Evolutionary conservation across 202 grass and related monocot genomes (phyloP).

Genomic region (Setaria italica): DNA sequence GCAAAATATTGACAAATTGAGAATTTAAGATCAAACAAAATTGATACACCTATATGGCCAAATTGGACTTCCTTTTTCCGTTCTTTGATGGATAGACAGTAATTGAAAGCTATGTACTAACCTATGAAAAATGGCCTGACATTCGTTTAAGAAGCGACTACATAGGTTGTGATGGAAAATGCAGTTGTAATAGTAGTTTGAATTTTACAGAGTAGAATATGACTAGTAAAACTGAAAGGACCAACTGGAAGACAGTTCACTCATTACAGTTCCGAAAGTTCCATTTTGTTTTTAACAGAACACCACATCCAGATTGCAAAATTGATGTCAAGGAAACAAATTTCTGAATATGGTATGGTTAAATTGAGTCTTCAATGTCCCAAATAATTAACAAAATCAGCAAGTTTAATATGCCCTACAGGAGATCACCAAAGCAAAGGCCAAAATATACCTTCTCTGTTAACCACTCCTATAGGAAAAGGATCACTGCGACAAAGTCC

Average conservation of each 20-base stretch:
- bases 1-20: slow-evolving; percentile 49
- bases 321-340: slow-evolving; percentile 5
- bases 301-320: slow-evolving; percentile 10
- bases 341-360: slow-evolving; percentile 4
- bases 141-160: neutral
- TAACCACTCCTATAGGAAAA: slow-evolving; percentile 73
- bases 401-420: neutral
- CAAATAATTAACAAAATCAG: neutral
- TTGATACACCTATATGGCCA: neutral
- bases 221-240: slow-evolving; percentile 12
- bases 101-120: neutral
- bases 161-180: neutral
- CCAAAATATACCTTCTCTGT: slow-evolving; percentile 63
- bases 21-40: slow-evolving; percentile 29
- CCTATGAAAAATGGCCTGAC: neutral
- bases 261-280: slow-evolving; percentile 12
- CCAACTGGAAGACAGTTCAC: neutral
- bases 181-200: neutral
- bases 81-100: neutral
- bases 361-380: neutral
- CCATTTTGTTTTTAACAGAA: slow-evolving; percentile 4
- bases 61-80: neutral
- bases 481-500: slow-evolving; percentile 57
- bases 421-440: slow-evolving; percentile 10
- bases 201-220: slow-evolving; percentile 22